phyloP scores from a whole-genome alignment of 352 stramenopile genomes.

The Aphanomyces astaci region DNA sequence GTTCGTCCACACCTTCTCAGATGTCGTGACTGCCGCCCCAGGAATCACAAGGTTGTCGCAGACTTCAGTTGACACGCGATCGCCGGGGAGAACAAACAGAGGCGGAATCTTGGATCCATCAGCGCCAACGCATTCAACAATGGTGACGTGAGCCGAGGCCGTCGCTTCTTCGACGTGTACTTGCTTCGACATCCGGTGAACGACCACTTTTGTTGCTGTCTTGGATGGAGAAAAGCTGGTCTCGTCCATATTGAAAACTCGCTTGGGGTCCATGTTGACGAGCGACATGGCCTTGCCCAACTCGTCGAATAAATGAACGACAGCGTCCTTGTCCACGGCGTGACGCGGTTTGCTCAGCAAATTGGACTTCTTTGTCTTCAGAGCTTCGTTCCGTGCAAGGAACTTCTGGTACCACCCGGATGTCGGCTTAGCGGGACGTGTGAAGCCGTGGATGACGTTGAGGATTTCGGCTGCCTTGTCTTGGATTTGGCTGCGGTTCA shows the following conservation, averaged over 20 bases:
- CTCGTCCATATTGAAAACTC: slow-evolving; percentile 9
- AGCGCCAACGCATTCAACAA: slow-evolving; percentile 1
- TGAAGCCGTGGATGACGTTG: background rate
- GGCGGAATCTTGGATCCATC: background rate
- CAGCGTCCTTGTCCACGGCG: background rate
- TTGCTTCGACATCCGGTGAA: background rate
- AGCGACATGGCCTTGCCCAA: background rate
- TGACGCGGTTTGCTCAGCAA: background rate
- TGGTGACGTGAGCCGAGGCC: background rate
- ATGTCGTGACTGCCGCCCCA: background rate
- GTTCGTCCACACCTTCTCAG: slow-evolving; percentile 2
- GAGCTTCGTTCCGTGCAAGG: background rate
- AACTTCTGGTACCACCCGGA: background rate
- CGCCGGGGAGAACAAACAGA: slow-evolving; percentile 1
- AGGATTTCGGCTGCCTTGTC: background rate
- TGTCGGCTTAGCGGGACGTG: background rate
- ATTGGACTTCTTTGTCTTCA: background rate
- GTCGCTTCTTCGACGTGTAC: background rate
- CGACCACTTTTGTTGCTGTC: background rate
- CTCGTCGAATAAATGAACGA: background rate
- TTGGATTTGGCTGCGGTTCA: background rate
- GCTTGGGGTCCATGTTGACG: background rate
- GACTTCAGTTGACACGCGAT: background rate
- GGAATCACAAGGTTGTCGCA: background rate
- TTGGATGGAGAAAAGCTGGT: slow-evolving; percentile 1